phyloP scores from a whole-genome alignment of 2,329 filamentous ascomycete genomes.

The Biscogniauxia sp. region DNA sequence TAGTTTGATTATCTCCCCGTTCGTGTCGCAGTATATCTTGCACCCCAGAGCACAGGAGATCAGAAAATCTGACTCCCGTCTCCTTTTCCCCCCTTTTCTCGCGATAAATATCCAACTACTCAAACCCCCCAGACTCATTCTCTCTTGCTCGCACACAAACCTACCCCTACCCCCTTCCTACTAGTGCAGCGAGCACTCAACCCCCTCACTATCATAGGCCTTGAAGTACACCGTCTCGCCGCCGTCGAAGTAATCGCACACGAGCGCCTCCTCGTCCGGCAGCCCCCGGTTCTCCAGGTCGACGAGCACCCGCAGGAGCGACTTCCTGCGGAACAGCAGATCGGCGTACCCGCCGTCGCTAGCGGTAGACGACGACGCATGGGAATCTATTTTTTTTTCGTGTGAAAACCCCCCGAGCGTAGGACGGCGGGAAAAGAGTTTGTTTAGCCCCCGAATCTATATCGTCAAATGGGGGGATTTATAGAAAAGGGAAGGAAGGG shows the following conservation, averaged over 20 bases:
- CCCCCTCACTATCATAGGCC: conserved; percentile 4
- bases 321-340: conserved; percentile 18
- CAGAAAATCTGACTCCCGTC: no score
- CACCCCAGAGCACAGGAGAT: no score
- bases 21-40: not conserved
- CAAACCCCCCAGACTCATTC: no score
- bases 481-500: no score
- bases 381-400: not conserved
- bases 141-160: no score
- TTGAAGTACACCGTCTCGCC: conserved; percentile 21
- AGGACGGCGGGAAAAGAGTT: no score
- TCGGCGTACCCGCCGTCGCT: conserved; percentile 10
- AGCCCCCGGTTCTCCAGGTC: conserved; percentile 13
- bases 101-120: no score
- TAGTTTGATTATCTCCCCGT: not conserved
- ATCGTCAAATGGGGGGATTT: no score
- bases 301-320: conserved; percentile 11
- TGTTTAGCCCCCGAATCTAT: no score
- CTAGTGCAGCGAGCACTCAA: not conserved
- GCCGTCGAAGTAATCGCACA: conserved; percentile 20
- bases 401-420: no score
- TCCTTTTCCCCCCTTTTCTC: no score
- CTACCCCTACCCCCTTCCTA: not conserved
- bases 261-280: conserved; percentile 11
- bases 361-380: not conserved